These are phyloP conservation scores for Geotrichum aggregatum DNA, from an alignment of 1,139 yeast genomes.

Conservation along the genomic window DNA sequence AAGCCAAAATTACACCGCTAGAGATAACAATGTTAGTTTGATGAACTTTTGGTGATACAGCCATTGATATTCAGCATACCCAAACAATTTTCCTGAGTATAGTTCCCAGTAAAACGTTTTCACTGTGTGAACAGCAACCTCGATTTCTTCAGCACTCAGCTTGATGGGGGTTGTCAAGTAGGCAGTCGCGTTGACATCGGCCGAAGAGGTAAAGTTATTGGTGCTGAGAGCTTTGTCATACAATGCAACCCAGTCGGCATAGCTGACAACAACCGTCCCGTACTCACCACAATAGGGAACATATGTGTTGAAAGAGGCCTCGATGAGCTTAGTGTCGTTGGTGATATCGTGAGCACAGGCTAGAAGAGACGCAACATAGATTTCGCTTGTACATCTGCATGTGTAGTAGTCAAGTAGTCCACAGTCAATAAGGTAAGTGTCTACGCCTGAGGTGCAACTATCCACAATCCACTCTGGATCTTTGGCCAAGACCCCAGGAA, in stretches of 20 bases:
- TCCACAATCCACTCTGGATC: background rate
- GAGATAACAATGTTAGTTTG: background rate
- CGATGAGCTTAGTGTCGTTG: background rate
- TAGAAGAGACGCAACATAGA: background rate
- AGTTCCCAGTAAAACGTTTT: slow-evolving; percentile 7
- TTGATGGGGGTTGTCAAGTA: slow-evolving; percentile 3
- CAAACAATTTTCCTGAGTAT: slow-evolving; percentile 14
- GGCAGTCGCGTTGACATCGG: background rate
- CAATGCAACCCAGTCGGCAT: background rate
- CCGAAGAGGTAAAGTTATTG: background rate
- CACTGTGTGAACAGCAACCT: background rate
- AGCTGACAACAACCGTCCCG: background rate
- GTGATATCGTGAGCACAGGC: background rate
- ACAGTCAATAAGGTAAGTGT: background rate
- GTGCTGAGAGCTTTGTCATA: background rate
- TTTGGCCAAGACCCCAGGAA: no score
- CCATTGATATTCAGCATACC: slow-evolving; percentile 17
- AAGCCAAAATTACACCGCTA: slow-evolving; percentile 24
- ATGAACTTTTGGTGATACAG: no score
- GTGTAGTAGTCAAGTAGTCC: background rate
- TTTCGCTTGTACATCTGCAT: background rate
- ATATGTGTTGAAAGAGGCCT: background rate
- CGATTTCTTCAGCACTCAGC: background rate
- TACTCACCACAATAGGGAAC: background rate
- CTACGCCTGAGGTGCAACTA: background rate